Evolutionary conservation across 2,329 filamentous ascomycete genomes (phyloP).

Genomic region (Escovopsis weberi): DNA sequence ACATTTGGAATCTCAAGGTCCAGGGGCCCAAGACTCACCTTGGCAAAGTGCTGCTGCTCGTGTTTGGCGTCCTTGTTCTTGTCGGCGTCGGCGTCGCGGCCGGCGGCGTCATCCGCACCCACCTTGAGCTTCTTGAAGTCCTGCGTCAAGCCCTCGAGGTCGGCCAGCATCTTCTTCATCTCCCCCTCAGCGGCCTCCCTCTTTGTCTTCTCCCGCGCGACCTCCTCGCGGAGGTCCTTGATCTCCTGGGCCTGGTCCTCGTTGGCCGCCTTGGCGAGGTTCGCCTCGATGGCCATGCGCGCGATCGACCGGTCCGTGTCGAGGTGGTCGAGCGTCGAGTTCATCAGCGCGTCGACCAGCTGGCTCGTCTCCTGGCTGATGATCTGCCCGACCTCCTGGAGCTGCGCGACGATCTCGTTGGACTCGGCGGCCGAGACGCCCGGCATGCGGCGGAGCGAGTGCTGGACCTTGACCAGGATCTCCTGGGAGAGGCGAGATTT

Average conservation of each 20-base stretch:
- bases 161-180: slow-evolving; percentile 14
- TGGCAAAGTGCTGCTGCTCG: slow-evolving; percentile 10
- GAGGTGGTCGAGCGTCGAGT: slow-evolving; percentile 22
- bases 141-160: slow-evolving; percentile 12
- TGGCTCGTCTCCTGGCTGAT: slow-evolving; percentile 24
- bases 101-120: slow-evolving; percentile 7
- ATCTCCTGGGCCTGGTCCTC: slow-evolving; percentile 20
- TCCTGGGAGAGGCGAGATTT: slow-evolving; percentile 20
- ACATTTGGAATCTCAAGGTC: too few relatives aligned
- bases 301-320: slow-evolving; percentile 24
- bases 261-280: slow-evolving; percentile 19
- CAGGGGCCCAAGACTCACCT: slow-evolving; percentile 12
- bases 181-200: slow-evolving; percentile 14
- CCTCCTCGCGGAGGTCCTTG: slow-evolving; percentile 16
- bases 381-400: slow-evolving; percentile 23
- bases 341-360: slow-evolving; percentile 24
- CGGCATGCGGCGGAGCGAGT: slow-evolving; percentile 24
- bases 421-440: slow-evolving; percentile 21
- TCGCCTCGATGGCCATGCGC: slow-evolving; percentile 24
- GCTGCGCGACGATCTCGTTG: slow-evolving; percentile 18
- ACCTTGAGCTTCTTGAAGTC: slow-evolving; percentile 18
- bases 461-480: slow-evolving; percentile 23
- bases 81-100: slow-evolving; percentile 8
- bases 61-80: slow-evolving; percentile 6
- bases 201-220: slow-evolving; percentile 18